phyloP scores from a whole-genome alignment of 352 stramenopile genomes.

The Globisporangium apiculatum region DNA sequence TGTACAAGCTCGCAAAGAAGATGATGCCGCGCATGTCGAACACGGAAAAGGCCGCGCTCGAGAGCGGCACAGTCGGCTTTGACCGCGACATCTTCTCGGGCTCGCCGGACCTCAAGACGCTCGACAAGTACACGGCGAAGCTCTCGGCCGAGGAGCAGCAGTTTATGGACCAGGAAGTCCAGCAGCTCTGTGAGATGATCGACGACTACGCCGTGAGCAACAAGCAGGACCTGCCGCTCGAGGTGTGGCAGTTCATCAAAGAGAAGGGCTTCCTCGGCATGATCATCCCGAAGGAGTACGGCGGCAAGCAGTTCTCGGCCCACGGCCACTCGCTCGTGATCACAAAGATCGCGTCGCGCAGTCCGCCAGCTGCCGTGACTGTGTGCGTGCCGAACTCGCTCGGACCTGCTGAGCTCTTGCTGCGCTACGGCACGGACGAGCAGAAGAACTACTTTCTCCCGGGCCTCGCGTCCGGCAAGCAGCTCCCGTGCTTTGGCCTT shows the following conservation, averaged over 20 bases:
- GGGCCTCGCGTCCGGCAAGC: conserved; percentile 89
- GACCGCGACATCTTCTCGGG: conserved; percentile 97
- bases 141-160: conserved; percentile 90
- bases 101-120: conserved; percentile 85
- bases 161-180: conserved; percentile 96
- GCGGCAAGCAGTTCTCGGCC: conserved; percentile 84
- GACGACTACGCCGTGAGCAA: conserved; percentile 94
- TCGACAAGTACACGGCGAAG: conserved; percentile 93
- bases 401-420: conserved; percentile 93
- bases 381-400: conserved; percentile 98
- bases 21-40: conserved; percentile 95
- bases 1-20: conserved; percentile 92
- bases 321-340: conserved; percentile 91
- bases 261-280: conserved; percentile 96
- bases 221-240: conserved; percentile 88
- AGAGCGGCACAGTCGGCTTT: conserved; percentile 95
- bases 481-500: conserved; percentile 97
- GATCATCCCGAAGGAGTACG: conserved; percentile 98
- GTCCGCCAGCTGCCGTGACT: conserved; percentile 85
- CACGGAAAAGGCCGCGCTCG: conserved; percentile 93
- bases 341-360: conserved; percentile 91
- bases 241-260: conserved; percentile 96
- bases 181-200: conserved; percentile 93
- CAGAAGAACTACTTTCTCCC: conserved; percentile 97
- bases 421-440: conserved; percentile 93